These are phyloP conservation scores for Mycena latifolia DNA, from an alignment of 768 basidiomycete species.

Conservation along the genomic window DNA sequence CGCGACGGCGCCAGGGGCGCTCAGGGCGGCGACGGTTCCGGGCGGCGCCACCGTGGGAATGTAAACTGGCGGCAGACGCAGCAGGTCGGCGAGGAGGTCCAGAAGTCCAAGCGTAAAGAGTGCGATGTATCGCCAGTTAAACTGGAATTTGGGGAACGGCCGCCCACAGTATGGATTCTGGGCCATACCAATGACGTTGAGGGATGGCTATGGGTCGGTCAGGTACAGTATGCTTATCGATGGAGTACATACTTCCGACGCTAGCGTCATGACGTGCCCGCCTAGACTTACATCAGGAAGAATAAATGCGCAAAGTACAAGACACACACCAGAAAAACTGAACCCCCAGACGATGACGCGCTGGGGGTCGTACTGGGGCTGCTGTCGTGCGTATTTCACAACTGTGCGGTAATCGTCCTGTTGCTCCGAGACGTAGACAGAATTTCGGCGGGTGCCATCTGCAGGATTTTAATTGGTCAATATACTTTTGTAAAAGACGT, in stretches of 20 bases:
- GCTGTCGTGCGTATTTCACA: slow-evolving; percentile 47
- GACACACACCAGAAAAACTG: slow-evolving; percentile 41
- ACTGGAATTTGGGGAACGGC: slow-evolving; percentile 17
- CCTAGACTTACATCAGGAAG: slow-evolving; percentile 27
- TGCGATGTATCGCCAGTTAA: slow-evolving; percentile 36
- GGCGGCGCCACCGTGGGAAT: slow-evolving; percentile 40
- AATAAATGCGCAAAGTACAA: neutral
- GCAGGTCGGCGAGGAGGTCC: slow-evolving; percentile 41
- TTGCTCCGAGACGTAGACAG: slow-evolving; percentile 44
- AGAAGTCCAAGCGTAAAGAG: slow-evolving; percentile 35
- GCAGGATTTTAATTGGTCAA: neutral
- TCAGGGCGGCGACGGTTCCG: slow-evolving; percentile 37
- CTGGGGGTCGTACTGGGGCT: slow-evolving; percentile 46
- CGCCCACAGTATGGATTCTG: slow-evolving; percentile 46
- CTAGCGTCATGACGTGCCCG: slow-evolving; percentile 45
- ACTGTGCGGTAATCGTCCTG: slow-evolving; percentile 53
- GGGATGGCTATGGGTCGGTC: slow-evolving; percentile 29
- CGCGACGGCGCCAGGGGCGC: slow-evolving; percentile 33
- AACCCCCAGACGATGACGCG: slow-evolving; percentile 51
- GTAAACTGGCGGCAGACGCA: slow-evolving; percentile 42
- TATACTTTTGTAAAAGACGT: neutral
- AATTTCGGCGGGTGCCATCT: slow-evolving; percentile 47
- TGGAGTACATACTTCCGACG: slow-evolving; percentile 40
- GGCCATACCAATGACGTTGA: slow-evolving; percentile 43
- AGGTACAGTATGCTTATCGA: neutral